A percentile compares a stretch with the other conserved stretches of the same genome.
These are phyloP conservation scores for Brassica hybrid DNA, from an alignment of 441 rosid species.

Conservation along the genomic window DNA sequence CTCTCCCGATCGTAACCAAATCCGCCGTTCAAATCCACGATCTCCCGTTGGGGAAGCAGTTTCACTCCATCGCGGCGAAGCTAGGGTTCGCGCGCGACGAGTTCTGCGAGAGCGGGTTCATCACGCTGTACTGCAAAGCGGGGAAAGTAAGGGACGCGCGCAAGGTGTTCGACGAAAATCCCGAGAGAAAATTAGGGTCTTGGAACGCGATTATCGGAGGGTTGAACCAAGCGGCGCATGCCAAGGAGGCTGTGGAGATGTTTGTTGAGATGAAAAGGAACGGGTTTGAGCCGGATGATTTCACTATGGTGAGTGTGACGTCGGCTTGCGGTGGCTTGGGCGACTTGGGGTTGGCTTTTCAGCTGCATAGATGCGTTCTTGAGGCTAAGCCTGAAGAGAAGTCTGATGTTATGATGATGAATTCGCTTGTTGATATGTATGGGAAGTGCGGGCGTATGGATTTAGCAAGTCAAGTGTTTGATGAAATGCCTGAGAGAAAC, in stretches of 20 bases:
- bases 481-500: constrained; percentile 52
- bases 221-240: constrained; percentile 63
- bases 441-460: constrained; percentile 93
- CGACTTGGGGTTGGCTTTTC: constrained; percentile 64
- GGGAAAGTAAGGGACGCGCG: constrained; percentile 61
- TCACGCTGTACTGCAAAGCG: constrained; percentile 52
- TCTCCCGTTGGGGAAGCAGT: constrained; percentile 54
- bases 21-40: constrained; percentile 56
- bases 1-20: constrained; percentile 69
- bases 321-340: constrained; percentile 85
- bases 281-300: constrained; percentile 78
- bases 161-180: constrained; percentile 77
- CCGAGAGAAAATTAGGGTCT: constrained; percentile 72
- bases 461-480: constrained; percentile 61
- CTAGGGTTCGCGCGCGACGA: constrained; percentile 60
- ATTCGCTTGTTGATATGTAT: constrained; percentile 76
- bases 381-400: constrained; percentile 55
- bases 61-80: constrained; percentile 65
- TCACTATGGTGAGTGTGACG: constrained; percentile 74
- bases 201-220: constrained; percentile 86
- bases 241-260: constrained; percentile 59
- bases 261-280: constrained; percentile 59
- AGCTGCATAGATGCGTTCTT: constrained; percentile 74
- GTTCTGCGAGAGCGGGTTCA: constrained; percentile 83
- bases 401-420: constrained; percentile 63